Base-by-base conservation (phyloP, 805 yeast species). In the Cyberlindnera bimundalis region DNA sequence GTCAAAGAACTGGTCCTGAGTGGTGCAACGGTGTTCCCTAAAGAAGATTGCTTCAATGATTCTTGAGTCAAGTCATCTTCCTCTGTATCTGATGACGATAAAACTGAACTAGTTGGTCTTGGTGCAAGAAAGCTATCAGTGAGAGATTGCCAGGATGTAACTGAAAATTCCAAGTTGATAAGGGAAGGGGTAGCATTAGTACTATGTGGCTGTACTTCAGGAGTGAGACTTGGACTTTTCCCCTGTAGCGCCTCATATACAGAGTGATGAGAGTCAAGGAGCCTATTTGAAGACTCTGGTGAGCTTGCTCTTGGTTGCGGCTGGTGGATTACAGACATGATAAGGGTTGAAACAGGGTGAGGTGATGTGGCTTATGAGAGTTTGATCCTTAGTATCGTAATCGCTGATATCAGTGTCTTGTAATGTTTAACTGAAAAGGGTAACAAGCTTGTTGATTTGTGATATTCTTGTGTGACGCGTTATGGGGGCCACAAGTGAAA, bases 71-170 rank as follows among this genome's bases (percentile, higher is more conserved):
- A 7, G 16, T 45, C 46, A n/a, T 55, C 57, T n/a, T 56, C 61
- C 26, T 55, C 59, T 21, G 24, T 52, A 29, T 56, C 61, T 10
- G 57, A 53, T 5, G 52, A 45, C 3, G 61, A 57, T 6, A 57
- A 37, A 0, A 57, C 61, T 3, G 61, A 57, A 32, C 59, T 53
- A 1, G 57, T 55, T 11, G 61, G 60, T 30, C 61, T 43, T 11
- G 57, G 44, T 2, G 47, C 40, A 13, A 48, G 27, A 14, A 34
- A 31, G 19, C 42, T 38, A 12, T 46, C 47, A 2, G 46, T 39
- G 29, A 56, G 34, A 2, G 57, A 39, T 25, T 53, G 59, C 58
- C 59, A 55, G 13, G 61, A 50, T 3, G 48, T 40, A 8, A 46
- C 29, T 7, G 52, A 59, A 62, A 47, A 58, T n/a, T 37, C 53